A percentile compares a stretch with the other conserved stretches of the same genome.
Conservation (phyloP, 2,329 filamentous ascomycete species). For the Kalmusia sp. region DNA sequence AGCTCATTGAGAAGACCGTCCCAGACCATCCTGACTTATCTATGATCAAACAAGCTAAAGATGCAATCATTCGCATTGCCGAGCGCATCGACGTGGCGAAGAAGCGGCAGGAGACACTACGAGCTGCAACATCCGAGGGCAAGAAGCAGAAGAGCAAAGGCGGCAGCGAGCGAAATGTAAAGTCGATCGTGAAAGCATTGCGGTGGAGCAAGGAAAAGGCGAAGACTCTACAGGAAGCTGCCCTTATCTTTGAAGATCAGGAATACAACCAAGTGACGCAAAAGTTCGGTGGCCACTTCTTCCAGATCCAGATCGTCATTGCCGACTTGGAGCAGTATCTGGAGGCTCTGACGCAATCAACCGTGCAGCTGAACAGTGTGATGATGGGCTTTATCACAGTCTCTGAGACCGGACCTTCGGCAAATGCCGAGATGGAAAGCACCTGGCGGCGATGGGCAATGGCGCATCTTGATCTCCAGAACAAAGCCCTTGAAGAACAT, state of each 20-base stretch:
- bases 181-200: constrained; percentile 85
- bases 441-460: constrained; percentile 94
- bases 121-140: constrained; percentile 41
- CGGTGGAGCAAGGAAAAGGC: constrained; percentile 87
- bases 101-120: constrained; percentile 88
- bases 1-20: constrained; percentile 80
- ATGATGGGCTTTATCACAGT: constrained; percentile 83
- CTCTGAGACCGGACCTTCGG: constrained; percentile 67
- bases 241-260: constrained; percentile 74
- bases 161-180: constrained; percentile 57
- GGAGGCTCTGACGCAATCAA: constrained; percentile 78
- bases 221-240: constrained; percentile 71
- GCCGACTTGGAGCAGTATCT: constrained; percentile 94
- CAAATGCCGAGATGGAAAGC: constrained; percentile 83
- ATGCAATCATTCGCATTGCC: constrained; percentile 69
- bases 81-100: constrained; percentile 89
- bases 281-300: constrained; percentile 89
- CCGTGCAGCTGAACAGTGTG: constrained; percentile 81
- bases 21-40: constrained; percentile 82
- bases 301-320: constrained; percentile 89
- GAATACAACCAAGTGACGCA: constrained; percentile 83
- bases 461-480: constrained; percentile 84
- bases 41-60: constrained; percentile 73
- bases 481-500: constrained; percentile 83
- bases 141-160: constrained; percentile 45